A percentile compares a stretch with the other conserved stretches of the same genome.
Evolutionary conservation across 306 rosid genomes (phyloP).

Genomic region (Vigna reflexopilosa): DNA sequence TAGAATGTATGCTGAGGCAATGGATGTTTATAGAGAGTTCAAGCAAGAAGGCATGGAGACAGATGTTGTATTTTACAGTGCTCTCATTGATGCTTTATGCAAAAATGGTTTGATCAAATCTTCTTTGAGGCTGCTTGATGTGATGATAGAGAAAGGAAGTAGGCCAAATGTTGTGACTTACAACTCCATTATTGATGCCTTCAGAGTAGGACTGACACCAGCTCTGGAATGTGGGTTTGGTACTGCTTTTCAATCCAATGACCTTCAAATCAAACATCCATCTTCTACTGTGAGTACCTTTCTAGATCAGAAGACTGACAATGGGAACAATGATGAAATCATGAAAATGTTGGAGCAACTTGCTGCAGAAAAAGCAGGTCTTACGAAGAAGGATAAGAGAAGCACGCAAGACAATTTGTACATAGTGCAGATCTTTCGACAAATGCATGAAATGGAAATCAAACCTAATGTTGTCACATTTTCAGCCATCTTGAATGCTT

Average conservation of each 20-base stretch:
- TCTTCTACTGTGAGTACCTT: slow-evolving; percentile 31
- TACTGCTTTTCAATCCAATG: slow-evolving; percentile 35
- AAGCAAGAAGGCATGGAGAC: slow-evolving; percentile 73
- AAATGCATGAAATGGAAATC: slow-evolving; percentile 63
- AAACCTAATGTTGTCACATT: slow-evolving; percentile 63
- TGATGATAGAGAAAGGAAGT: slow-evolving; percentile 84
- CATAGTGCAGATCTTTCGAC: slow-evolving; percentile 64
- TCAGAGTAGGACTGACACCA: slow-evolving; percentile 53
- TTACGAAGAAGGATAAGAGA: slow-evolving; percentile 49
- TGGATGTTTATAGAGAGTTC: slow-evolving; percentile 73
- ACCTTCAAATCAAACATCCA: slow-evolving; percentile 22
- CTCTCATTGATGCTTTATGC: slow-evolving; percentile 79
- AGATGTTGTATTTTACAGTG: slow-evolving; percentile 90
- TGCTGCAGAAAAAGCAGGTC: slow-evolving; percentile 68
- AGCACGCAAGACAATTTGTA: slow-evolving; percentile 40
- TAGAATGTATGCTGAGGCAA: slow-evolving; percentile 72
- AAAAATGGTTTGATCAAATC: slow-evolving; percentile 71
- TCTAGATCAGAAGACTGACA: slow-evolving; percentile 27
- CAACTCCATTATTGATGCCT: slow-evolving; percentile 83
- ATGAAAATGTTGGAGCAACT: slow-evolving; percentile 55
- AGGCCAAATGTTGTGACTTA: slow-evolving; percentile 89
- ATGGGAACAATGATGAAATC: slow-evolving; percentile 30
- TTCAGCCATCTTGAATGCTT: slow-evolving; percentile 93
- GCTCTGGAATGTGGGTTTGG: slow-evolving; percentile 47
- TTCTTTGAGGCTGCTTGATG: slow-evolving; percentile 83